Evolutionary conservation across 1,139 yeast species (phyloP), one percentile per base, ranked within the genome.

Genomic region (Spathaspora sp.): DNA sequence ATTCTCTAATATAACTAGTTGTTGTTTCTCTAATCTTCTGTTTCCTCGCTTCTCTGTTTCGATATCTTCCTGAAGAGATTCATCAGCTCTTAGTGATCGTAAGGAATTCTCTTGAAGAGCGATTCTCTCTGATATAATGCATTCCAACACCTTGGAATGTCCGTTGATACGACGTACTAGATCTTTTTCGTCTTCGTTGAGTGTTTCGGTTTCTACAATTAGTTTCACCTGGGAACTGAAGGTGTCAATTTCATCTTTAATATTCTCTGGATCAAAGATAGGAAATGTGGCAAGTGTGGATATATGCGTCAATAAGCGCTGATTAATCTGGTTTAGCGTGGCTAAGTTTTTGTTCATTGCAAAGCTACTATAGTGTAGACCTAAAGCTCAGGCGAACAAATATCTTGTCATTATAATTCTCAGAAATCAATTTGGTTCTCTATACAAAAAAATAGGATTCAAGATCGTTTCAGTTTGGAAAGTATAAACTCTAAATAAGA

Each of bases 241-340:
- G 7, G 16, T 26, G 13, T 40, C 42, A 16, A 54, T 41, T 11
- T 54, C 57, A 23, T 26, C 36, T 18, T 42, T 37, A 11, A 53
- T 50, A 20, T 24, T 38, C 8, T 50, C 47, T 8, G 55, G 42
- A 29, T 55, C 52, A 38, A 48, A 54, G 3, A 46, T 52, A 6
- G 52, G 55, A 36, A 53, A 51, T 2, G 58, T 54, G 16, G 55
- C 52, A 7, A 54, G 45, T n/a, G 54, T 48, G 4, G 53, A 45
- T 9, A 54, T 51, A 17, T 54, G 54, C 37, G 46, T 45, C 17
- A 45, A 45, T n/a, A 54, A 38, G 7, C 44, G 39, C n/a, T 38
- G 26, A 16, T 25, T 33, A n/a, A 43, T 27, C 17, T 41, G 43
- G 7, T 17, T 24, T 27, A 44, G 46, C 16, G 23, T 40, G 13